Evolutionary conservation across 2,329 filamentous ascomycete species (phyloP).

Genomic region (Pezicula rhizophila): DNA sequence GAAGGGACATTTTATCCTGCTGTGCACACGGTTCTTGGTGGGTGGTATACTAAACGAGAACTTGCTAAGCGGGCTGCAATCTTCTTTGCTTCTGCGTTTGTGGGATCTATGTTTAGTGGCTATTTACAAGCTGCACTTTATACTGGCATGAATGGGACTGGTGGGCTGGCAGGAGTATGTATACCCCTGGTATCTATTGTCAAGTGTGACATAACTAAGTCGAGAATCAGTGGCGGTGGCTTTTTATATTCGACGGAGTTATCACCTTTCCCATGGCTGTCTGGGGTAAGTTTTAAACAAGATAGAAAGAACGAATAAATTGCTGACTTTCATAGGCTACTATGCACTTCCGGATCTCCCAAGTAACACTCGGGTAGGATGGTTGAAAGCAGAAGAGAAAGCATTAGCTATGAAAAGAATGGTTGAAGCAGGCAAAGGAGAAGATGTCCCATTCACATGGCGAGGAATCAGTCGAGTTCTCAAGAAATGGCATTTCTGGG

Average conservation of each 20-base stretch:
- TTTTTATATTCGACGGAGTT: conserved; percentile 20
- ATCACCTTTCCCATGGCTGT: conserved; percentile 24
- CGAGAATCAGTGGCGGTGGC: conserved; percentile 13
- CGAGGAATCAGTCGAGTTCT: conserved; percentile 22
- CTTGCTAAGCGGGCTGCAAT: conserved; percentile 52
- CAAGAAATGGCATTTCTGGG: conserved; percentile 29
- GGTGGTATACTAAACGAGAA: conserved; percentile 41
- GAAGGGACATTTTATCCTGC: conserved; percentile 34
- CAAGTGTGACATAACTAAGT: too few species aligned
- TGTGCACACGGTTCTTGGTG: conserved; percentile 27
- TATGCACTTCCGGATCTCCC: conserved; percentile 11
- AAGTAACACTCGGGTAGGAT: conserved; percentile 9
- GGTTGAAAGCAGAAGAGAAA: conserved; percentile 16
- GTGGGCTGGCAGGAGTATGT: conserved; percentile 10
- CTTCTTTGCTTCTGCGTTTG: conserved; percentile 50
- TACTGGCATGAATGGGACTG: conserved; percentile 15
- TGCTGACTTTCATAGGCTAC: conserved; percentile 5
- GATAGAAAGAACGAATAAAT: conserved; percentile 4
- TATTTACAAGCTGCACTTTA: conserved; percentile 19
- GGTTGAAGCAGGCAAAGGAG: conserved; percentile 10
- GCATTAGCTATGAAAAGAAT: conserved; percentile 14
- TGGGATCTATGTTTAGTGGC: conserved; percentile 45
- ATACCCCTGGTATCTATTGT: too few species aligned
- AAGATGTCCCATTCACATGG: conserved; percentile 17
- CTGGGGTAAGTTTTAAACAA: conserved; percentile 14